phyloP scores from a whole-genome alignment of 1,139 yeast species.

The Suzukiozyma palmioleophila region DNA sequence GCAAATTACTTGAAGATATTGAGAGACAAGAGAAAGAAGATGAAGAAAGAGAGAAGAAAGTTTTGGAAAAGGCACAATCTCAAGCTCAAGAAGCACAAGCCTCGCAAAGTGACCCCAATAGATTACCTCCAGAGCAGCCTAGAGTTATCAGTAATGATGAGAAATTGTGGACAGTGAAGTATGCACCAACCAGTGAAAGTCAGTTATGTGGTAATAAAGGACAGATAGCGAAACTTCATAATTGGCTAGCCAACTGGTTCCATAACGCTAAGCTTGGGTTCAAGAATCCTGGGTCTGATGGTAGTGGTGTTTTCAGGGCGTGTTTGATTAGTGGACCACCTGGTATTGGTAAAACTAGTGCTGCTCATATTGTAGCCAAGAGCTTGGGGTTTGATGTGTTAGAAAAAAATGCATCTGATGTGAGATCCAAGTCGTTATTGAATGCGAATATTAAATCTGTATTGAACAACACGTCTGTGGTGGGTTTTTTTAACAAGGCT shows the following conservation, averaged over 20 bases:
- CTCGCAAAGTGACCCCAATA: conserved; percentile 4
- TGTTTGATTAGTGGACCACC: conserved; percentile 85
- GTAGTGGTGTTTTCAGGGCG: conserved; percentile 68
- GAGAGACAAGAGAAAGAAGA: conserved; percentile 16
- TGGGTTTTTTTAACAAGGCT: conserved; percentile 55
- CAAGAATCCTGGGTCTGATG: conserved; percentile 54
- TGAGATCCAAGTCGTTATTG: conserved; percentile 75
- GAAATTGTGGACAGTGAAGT: conserved; percentile 86
- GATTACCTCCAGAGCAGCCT: conserved; percentile 12
- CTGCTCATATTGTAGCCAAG: conserved; percentile 70
- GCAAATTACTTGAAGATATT: conserved; percentile 33
- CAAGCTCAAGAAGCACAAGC: conserved; percentile 20
- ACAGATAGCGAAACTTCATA: conserved; percentile 56
- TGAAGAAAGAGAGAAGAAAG: conserved; percentile 17
- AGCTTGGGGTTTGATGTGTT: conserved; percentile 66
- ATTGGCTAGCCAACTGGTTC: conserved; percentile 83
- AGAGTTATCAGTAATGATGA: conserved; percentile 42
- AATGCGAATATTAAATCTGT: conserved; percentile 67
- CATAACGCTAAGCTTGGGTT: conserved; percentile 51
- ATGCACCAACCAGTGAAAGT: conserved; percentile 72
- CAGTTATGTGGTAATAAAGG: conserved; percentile 93
- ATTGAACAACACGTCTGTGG: conserved; percentile 76
- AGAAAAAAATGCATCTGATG: conserved; percentile 84
- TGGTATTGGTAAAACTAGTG: conserved; percentile 78
- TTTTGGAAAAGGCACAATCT: conserved; percentile 26